phyloP scores from a whole-genome alignment of 2,329 filamentous ascomycete genomes.

The Aspergillus oerlinghausenensis region DNA sequence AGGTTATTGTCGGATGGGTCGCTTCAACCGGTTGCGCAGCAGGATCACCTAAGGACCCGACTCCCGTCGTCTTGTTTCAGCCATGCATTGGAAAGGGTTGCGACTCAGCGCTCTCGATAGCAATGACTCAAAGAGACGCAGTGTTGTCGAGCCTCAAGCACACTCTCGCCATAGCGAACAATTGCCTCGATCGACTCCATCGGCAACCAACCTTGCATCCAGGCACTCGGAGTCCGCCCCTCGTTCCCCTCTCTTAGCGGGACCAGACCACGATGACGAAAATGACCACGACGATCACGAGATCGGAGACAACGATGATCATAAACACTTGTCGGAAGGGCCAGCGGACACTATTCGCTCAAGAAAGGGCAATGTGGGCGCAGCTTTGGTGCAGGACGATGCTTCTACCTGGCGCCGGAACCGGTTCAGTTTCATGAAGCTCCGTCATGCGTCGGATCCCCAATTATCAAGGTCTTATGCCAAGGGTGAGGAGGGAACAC shows the following conservation, averaged over 20 bases:
- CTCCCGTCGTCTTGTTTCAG: constrained; percentile 18
- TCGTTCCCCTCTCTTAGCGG: constrained; percentile 20
- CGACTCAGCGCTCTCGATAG: constrained; percentile 31
- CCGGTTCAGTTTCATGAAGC: constrained; percentile 67
- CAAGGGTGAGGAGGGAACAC: constrained; percentile 54
- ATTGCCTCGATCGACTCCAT: constrained; percentile 29
- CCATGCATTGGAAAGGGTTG: constrained; percentile 40
- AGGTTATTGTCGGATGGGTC: constrained; percentile 18
- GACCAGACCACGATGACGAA: constrained; percentile 13
- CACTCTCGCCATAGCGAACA: constrained; percentile 35
- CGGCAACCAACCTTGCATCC: constrained; percentile 23
- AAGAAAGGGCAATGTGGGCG: constrained; percentile 13
- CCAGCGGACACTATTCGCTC: constrained; percentile 12
- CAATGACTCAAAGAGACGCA: constrained; percentile 32
- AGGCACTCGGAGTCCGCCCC: constrained; percentile 34
- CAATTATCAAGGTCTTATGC: constrained; percentile 74
- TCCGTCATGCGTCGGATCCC: constrained; percentile 89
- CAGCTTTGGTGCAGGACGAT: constrained; percentile 15
- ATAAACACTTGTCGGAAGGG: constrained; percentile 11
- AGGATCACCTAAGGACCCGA: constrained; percentile 15
- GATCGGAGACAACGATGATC: constrained; percentile 5
- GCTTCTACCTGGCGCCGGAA: constrained; percentile 32
- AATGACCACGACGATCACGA: constrained; percentile 2
- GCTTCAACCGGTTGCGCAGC: constrained; percentile 11
- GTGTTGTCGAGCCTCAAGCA: constrained; percentile 24